phyloP scores from a whole-genome alignment of 306 rosid genomes.

The Sechiopsis laciniata region DNA sequence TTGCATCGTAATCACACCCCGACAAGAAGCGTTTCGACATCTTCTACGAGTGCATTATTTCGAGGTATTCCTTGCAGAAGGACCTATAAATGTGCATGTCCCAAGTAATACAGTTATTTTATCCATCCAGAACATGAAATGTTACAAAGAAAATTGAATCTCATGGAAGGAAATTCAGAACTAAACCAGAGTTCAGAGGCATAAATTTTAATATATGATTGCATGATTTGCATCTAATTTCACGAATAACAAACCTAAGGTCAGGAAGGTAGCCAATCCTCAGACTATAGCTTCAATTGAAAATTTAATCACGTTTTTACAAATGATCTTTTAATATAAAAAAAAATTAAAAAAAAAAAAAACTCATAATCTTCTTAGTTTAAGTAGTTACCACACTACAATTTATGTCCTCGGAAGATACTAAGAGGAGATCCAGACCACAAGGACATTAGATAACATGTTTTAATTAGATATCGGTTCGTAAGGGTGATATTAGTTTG shows the following conservation, averaged over 20 bases:
- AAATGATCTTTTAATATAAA: too few relatives aligned
- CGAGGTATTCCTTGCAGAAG: conserved; percentile 60
- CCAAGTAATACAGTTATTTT: conserved; percentile 15
- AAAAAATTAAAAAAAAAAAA: too few relatives aligned
- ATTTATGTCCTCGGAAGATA: not conserved
- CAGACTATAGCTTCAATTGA: not conserved
- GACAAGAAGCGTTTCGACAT: conserved; percentile 50
- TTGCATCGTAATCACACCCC: conserved; percentile 42
- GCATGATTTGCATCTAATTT: not conserved
- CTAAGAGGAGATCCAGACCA: not conserved
- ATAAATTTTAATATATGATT: not conserved
- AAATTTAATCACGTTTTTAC: not conserved
- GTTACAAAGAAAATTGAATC: not conserved
- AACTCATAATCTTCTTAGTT: not conserved
- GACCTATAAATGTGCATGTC: conserved; percentile 39
- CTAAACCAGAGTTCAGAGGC: not conserved
- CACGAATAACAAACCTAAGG: not conserved
- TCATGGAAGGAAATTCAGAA: not conserved
- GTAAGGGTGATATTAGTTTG: too few relatives aligned
- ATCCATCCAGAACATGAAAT: not conserved
- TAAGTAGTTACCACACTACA: not conserved
- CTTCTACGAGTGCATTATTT: conserved; percentile 20
- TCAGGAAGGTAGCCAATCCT: not conserved
- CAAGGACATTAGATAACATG: not conserved
- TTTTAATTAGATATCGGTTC: not conserved